These are phyloP conservation scores for Coemansia sp. DNA, from an alignment of 192 early-diverging fungal genomes.

Conservation along the genomic window DNA sequence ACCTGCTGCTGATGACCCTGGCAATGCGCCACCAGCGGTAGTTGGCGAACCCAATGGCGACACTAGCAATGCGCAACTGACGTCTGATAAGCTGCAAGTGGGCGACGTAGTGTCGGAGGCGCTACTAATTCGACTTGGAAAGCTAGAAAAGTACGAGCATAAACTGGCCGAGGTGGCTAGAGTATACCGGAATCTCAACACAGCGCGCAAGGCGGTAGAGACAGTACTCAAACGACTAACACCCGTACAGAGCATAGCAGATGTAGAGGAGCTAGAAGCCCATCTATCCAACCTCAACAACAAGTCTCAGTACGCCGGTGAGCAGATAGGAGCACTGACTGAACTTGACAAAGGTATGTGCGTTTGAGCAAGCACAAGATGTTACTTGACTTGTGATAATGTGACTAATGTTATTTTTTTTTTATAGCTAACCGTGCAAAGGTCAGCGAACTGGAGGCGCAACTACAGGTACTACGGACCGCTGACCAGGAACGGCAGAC, in stretches of 20 bases:
- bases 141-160: slow-evolving; percentile 56
- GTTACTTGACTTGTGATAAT: not conserved
- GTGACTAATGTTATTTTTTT: not conserved
- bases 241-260: slow-evolving; percentile 54
- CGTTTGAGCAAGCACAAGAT: not conserved
- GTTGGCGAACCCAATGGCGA: slow-evolving; percentile 10
- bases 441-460: slow-evolving; percentile 29
- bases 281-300: slow-evolving; percentile 44
- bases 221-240: slow-evolving; percentile 41
- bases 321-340: slow-evolving; percentile 52
- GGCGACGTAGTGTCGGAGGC: slow-evolving; percentile 37
- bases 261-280: slow-evolving; percentile 54
- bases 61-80: slow-evolving; percentile 5
- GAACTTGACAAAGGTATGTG: slow-evolving; percentile 39
- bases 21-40: not conserved
- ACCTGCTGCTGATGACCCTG: not conserved
- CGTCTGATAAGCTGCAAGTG: slow-evolving; percentile 24
- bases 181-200: slow-evolving; percentile 51
- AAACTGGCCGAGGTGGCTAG: slow-evolving; percentile 52
- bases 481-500: slow-evolving; percentile 19
- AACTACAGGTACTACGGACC: not conserved
- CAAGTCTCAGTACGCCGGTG: slow-evolving; percentile 49
- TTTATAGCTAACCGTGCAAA: slow-evolving; percentile 29
- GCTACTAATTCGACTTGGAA: slow-evolving; percentile 25
- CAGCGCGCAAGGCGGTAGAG: slow-evolving; percentile 52